phyloP scores from a whole-genome alignment of 345 rosid genomes.

The Euclidium syriacum region DNA sequence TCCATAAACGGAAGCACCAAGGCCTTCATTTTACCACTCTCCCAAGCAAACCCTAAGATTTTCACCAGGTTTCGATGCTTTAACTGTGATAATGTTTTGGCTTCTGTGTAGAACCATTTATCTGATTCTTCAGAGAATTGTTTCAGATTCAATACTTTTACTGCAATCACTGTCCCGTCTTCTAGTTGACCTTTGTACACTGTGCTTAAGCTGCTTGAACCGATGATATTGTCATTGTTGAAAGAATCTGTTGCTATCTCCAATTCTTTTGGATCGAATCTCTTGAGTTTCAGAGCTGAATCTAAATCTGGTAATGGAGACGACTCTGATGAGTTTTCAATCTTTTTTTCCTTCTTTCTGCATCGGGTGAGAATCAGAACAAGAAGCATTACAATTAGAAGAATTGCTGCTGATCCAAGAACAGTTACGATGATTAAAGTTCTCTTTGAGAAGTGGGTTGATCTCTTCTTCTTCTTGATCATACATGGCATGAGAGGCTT shows the following conservation, averaged over 20 bases:
- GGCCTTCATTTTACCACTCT: constrained; percentile 70
- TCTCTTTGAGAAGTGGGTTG: constrained; percentile 42
- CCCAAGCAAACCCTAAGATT: constrained; percentile 87
- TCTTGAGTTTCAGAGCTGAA: constrained; percentile 44
- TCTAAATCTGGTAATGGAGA: constrained; percentile 39
- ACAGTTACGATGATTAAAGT: constrained; percentile 32
- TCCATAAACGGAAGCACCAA: constrained; percentile 71
- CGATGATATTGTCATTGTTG: constrained; percentile 49
- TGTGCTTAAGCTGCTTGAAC: constrained; percentile 73
- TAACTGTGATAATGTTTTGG: constrained; percentile 58
- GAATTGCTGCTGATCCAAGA: constrained; percentile 38
- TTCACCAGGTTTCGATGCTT: constrained; percentile 76
- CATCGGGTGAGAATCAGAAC: constrained; percentile 26
- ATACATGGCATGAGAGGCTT: constrained; percentile 40
- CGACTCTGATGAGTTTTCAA: constrained; percentile 28
- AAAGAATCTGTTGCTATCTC: constrained; percentile 61
- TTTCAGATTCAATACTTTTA: constrained; percentile 64
- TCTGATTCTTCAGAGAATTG: constrained; percentile 65
- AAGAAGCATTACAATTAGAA: constrained; percentile 33
- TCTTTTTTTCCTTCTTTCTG: constrained; percentile 24
- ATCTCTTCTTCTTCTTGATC: constrained; percentile 33
- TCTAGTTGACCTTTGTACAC: constrained; percentile 71
- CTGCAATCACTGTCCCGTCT: constrained; percentile 60
- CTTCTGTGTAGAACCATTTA: constrained; percentile 69
- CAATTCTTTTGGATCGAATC: constrained; percentile 51